Evolutionary conservation across 805 yeast genomes (phyloP).

Genomic region (Candida insectalens): DNA sequence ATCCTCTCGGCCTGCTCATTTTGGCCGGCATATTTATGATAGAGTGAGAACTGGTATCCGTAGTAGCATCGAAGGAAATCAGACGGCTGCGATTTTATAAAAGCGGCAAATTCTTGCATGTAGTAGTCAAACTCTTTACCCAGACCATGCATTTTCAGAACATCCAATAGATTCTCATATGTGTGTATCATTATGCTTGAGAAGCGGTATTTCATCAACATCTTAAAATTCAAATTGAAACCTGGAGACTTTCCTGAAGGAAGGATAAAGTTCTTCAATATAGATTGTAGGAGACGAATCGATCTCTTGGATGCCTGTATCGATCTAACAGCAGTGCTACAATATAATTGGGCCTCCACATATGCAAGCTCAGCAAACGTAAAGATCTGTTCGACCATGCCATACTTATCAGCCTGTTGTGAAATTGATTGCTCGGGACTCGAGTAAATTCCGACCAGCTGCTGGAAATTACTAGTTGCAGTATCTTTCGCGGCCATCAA

Average conservation of each 20-base stretch:
- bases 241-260: constrained; percentile 7
- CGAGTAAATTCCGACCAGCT: too few species aligned
- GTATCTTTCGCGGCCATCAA: background rate
- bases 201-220: constrained; percentile 26
- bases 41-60: constrained; percentile 14
- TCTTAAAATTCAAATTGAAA: constrained; percentile 14
- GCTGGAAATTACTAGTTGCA: too few species aligned
- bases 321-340: constrained; percentile 16
- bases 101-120: constrained; percentile 35
- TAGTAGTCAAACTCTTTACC: constrained; percentile 50
- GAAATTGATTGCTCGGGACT: too few species aligned
- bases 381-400: constrained; percentile 12
- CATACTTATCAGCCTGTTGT: constrained; percentile 11
- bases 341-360: constrained; percentile 11
- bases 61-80: constrained; percentile 8
- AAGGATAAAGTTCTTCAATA: constrained; percentile 32
- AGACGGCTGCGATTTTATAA: constrained; percentile 25
- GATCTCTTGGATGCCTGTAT: constrained; percentile 35
- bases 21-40: constrained; percentile 12
- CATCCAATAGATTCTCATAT: constrained; percentile 30
- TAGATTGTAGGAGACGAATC: constrained; percentile 42
- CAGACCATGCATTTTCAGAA: constrained; percentile 40
- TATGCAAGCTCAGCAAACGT: constrained; percentile 27
- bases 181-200: constrained; percentile 25
- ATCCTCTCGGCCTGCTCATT: constrained; percentile 7